Evolutionary conservation across 768 basidiomycete species (phyloP), one percentile per base, ranked within the genome.

Genomic region (Tricholoma matsutake): DNA sequence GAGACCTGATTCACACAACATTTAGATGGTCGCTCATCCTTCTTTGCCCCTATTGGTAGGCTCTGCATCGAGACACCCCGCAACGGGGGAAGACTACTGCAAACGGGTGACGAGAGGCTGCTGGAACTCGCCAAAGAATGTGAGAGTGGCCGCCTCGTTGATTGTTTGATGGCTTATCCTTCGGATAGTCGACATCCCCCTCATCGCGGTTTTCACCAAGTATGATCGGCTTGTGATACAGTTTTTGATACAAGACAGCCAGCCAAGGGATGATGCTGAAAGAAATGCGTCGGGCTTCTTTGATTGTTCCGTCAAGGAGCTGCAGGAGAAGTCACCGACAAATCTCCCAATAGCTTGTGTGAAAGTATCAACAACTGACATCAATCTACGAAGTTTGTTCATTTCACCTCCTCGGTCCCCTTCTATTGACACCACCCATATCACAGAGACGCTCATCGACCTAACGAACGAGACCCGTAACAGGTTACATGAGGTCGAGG

Each of bases 181-280:
- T 39, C 37, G 37, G 5, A 16, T 39, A 71, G 67, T 60, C 18
- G 37, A 60, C 5, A 39, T 72, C 49, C 72, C 73, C 14, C 49
- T 74, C 56, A 68, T 75, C 39, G 67, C 64, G 35, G 68, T 75
- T 13, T 74, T 74, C 64, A 74, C 73, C 28, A 73, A 74, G 59
- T 74, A 72, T 54, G 73, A 74, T 59, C 53, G 61, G 18, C 68
- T 73, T 14, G 56, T 66, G 37, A 39, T 11, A 39, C 37, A 39
- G 37, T 39, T 39, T 39, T 39, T 5, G 37, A 39, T 5, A 39
- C 37, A 16, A 39, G 37, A 39, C 37, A 39, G 13, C 37, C 37
- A 39, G 37, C 37, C 14, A 16, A 11, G 37, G 37, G 37, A 39
- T 39, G 37, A 39, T 39, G 37, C 37, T 39, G 37, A 39, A 39